Conservation (phyloP, 225 moss, liverwort and hornwort genomes). For the Rhytidiadelphus loreus region DNA sequence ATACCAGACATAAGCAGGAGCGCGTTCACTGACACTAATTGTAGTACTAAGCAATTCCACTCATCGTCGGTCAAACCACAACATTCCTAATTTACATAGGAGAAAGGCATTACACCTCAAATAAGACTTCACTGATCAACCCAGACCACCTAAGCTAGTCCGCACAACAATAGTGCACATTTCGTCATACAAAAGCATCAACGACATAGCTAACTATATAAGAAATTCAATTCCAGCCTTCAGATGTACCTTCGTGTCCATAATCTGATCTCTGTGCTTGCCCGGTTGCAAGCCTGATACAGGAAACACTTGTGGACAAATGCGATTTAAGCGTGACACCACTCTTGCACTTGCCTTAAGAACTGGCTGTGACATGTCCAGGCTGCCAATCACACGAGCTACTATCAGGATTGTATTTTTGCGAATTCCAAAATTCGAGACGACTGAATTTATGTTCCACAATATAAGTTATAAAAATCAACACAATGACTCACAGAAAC, state of each 20-base stretch:
- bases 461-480: not conserved
- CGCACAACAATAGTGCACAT: not conserved
- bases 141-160: not conserved
- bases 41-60: not conserved
- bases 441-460: not conserved
- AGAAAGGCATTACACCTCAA: not conserved
- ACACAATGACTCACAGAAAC: not conserved
- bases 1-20: not conserved
- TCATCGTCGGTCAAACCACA: not conserved
- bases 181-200: not conserved
- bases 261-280: not conserved
- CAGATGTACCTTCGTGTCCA: conserved; percentile 8
- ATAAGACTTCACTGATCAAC: not conserved
- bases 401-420: not conserved
- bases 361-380: conserved; percentile 65
- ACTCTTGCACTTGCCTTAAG: conserved; percentile 77
- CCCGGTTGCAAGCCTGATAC: conserved; percentile 51
- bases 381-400: conserved; percentile 27
- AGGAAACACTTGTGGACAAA: conserved; percentile 94
- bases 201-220: not conserved
- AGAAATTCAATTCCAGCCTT: not conserved
- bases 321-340: conserved; percentile 70
- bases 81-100: not conserved
- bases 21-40: not conserved
- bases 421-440: not conserved